Percentiles rank a stretch among this genome's conserved stretches.
phyloP scores from a whole-genome alignment of 495 filamentous ascomycete species.

The Glarea lozoyensis region DNA sequence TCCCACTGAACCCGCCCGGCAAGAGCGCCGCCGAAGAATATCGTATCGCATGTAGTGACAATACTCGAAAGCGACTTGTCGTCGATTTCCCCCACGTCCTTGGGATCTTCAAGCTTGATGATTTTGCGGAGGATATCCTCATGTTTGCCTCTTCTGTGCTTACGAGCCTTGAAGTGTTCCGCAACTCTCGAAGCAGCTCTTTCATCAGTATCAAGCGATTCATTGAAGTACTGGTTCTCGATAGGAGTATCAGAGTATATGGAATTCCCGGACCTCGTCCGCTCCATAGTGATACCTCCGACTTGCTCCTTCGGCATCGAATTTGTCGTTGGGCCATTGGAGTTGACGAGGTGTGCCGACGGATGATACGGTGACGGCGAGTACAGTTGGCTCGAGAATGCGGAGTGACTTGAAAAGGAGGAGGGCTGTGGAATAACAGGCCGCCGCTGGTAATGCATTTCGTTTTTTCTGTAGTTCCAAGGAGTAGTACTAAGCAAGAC shows the following conservation, averaged over 20 bases:
- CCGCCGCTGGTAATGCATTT: too few species aligned
- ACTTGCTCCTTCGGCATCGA: slow-evolving; percentile 4
- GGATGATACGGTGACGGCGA: slow-evolving; percentile 1
- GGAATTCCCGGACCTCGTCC: slow-evolving; percentile 18
- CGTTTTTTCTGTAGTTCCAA: too few species aligned
- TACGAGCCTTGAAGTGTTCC: slow-evolving; percentile 7
- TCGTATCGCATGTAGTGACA: slow-evolving; percentile 40
- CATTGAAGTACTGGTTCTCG: slow-evolving; percentile 7
- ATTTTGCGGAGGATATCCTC: slow-evolving; percentile 14
- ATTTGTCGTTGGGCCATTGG: background rate
- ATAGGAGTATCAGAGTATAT: slow-evolving; percentile 17
- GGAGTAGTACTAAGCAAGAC: slow-evolving; percentile 7
- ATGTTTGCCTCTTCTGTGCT: slow-evolving; percentile 6
- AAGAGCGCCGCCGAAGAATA: slow-evolving; percentile 44
- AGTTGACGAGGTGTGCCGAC: too few species aligned
- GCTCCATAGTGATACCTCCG: slow-evolving; percentile 17
- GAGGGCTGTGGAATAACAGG: too few species aligned
- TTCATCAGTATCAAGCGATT: slow-evolving; percentile 10
- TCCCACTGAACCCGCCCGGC: slow-evolving; percentile 42
- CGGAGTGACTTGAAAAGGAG: slow-evolving; percentile 2
- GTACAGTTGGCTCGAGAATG: slow-evolving; percentile 7
- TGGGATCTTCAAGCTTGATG: slow-evolving; percentile 5
- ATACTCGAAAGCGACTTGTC: slow-evolving; percentile 39
- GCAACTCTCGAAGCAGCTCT: slow-evolving; percentile 12
- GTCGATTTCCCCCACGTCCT: slow-evolving; percentile 33